A percentile compares a stretch with the other conserved stretches of the same genome.
These are phyloP conservation scores for Aspergillus neotritici DNA, from an alignment of 2,329 filamentous ascomycete species.

Conservation along the genomic window DNA sequence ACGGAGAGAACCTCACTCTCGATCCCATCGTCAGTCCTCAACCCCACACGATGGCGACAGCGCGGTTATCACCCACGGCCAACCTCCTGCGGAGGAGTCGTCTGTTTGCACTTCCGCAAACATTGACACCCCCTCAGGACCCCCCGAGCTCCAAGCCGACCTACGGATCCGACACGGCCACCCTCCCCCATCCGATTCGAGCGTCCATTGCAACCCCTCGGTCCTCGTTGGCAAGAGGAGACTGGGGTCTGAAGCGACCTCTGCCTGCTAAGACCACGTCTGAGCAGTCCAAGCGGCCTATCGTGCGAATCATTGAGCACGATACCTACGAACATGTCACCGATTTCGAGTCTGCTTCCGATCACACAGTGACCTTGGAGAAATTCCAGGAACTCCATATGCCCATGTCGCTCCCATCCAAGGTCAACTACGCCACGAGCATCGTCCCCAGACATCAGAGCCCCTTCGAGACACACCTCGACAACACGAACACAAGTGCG, in stretches of 20 bases:
- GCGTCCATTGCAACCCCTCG: constrained; percentile 75
- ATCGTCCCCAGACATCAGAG: constrained; percentile 30
- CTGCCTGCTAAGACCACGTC: constrained; percentile 71
- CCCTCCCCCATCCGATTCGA: constrained; percentile 70
- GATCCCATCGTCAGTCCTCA: constrained; percentile 16
- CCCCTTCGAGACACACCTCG: constrained; percentile 39
- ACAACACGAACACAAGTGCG: constrained; percentile 41
- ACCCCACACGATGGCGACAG: constrained; percentile 38
- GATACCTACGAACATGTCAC: constrained; percentile 86
- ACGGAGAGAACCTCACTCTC: constrained; percentile 11
- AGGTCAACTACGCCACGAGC: constrained; percentile 27
- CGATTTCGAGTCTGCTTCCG: constrained; percentile 76
- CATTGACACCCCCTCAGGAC: constrained; percentile 59
- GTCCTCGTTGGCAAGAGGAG: constrained; percentile 67
- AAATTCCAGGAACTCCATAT: constrained; percentile 83
- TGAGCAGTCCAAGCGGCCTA: constrained; percentile 61
- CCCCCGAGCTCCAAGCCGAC: constrained; percentile 46
- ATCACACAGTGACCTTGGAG: constrained; percentile 71
- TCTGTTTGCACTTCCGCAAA: constrained; percentile 78
- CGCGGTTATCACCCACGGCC: constrained; percentile 53
- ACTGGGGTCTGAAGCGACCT: constrained; percentile 88
- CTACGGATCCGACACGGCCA: constrained; percentile 62
- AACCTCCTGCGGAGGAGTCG: constrained; percentile 77
- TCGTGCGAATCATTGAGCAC: constrained; percentile 69
- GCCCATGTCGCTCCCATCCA: constrained; percentile 54